These are phyloP conservation scores for Striga asiatica DNA, from an alignment of 257 asterid genomes.

Conservation along the genomic window DNA sequence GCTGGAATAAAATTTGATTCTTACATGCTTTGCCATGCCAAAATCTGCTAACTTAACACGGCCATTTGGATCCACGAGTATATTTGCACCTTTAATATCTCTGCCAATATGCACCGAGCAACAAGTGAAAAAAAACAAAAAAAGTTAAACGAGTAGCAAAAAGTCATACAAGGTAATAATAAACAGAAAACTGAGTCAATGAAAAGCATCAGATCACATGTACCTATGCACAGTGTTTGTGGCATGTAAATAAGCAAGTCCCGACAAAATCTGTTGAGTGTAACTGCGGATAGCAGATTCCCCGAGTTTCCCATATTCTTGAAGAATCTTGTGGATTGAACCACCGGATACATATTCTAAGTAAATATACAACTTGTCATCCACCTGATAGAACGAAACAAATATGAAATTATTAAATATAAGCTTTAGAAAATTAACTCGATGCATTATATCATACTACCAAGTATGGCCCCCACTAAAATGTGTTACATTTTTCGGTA, in stretches of 20 bases:
- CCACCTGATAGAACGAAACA: constrained; percentile 39
- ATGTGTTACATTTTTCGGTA: background rate
- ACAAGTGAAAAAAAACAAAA: background rate
- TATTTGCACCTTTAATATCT: constrained; percentile 81
- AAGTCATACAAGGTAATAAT: background rate
- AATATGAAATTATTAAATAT: constrained; percentile 12
- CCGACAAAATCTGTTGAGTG: constrained; percentile 69
- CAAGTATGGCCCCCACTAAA: background rate
- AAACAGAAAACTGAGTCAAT: constrained; percentile 8
- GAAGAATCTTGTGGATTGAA: constrained; percentile 65
- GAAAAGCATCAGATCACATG: background rate
- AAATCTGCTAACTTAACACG: constrained; percentile 75
- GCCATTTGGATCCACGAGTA: constrained; percentile 78
- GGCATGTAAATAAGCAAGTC: constrained; percentile 66
- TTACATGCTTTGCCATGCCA: constrained; percentile 88
- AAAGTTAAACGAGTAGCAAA: background rate
- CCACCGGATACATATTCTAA: constrained; percentile 83
- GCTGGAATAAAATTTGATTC: no score
- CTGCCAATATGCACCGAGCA: constrained; percentile 23
- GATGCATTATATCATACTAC: background rate
- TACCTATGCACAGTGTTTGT: constrained; percentile 73
- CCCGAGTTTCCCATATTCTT: constrained; percentile 69
- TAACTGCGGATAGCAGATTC: constrained; percentile 76
- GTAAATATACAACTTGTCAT: constrained; percentile 59
- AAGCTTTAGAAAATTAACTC: constrained; percentile 1